These are phyloP conservation scores for Borovskyia barvae DNA, from an alignment of 208 protist genomes.

Conservation along the genomic window DNA sequence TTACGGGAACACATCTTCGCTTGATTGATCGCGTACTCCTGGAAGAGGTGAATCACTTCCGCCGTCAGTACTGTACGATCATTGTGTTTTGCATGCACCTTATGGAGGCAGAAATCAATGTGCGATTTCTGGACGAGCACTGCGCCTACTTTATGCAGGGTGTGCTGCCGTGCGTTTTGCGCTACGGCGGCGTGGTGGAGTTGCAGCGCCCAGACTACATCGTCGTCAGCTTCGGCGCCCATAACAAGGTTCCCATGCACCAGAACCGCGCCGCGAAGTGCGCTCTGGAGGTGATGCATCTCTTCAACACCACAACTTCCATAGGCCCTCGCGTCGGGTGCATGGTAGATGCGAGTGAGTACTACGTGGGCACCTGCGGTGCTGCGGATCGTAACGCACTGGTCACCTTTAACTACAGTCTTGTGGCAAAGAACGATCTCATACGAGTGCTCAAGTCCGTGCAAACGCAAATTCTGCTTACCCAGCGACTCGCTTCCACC, in stretches of 20 bases:
- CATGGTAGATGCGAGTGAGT: slow-evolving; percentile 63
- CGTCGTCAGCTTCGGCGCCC: slow-evolving; percentile 38
- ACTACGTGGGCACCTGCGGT: slow-evolving; percentile 67
- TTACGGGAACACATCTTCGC: slow-evolving; percentile 3
- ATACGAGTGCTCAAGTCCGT: slow-evolving; percentile 40
- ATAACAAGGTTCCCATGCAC: slow-evolving; percentile 41
- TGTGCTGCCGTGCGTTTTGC: slow-evolving; percentile 40
- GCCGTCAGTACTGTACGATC: slow-evolving; percentile 48
- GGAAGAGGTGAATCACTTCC: slow-evolving; percentile 45
- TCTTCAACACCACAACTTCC: slow-evolving; percentile 19
- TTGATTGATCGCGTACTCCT: slow-evolving; percentile 36
- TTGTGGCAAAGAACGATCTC: slow-evolving; percentile 28
- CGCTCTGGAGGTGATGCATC: slow-evolving; percentile 42
- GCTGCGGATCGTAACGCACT: slow-evolving; percentile 34
- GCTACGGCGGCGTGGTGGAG: slow-evolving; percentile 60
- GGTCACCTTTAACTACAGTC: slow-evolving; percentile 32
- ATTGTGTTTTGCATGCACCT: slow-evolving; percentile 36
- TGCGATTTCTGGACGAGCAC: slow-evolving; percentile 24
- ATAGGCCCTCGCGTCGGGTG: slow-evolving; percentile 33
- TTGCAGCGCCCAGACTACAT: slow-evolving; percentile 38
- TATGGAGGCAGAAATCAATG: slow-evolving; percentile 21
- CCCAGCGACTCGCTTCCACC: slow-evolving; percentile 40
- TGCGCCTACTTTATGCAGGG: slow-evolving; percentile 37
- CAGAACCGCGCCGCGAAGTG: slow-evolving; percentile 56
- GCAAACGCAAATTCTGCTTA: slow-evolving; percentile 44